phyloP scores from a whole-genome alignment of 345 rosid species.

The Eucalyptus melliodora region DNA sequence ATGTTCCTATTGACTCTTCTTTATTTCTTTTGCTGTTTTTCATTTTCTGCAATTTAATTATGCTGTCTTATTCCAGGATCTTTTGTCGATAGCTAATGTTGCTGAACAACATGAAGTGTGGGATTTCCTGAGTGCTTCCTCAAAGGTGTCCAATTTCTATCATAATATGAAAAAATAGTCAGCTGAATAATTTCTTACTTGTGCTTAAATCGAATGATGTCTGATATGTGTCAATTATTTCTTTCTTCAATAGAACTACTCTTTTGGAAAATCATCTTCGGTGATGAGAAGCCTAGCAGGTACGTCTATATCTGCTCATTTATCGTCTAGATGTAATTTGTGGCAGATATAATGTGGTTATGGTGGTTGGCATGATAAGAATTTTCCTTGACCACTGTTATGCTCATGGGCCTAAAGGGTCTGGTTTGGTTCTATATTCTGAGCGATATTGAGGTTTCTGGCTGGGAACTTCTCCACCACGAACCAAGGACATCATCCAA shows the following conservation, averaged over 20 bases:
- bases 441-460: neutral
- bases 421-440: neutral
- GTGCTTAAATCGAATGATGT: neutral
- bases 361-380: neutral
- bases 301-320: conserved; percentile 7
- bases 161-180: neutral
- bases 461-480: neutral
- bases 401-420: neutral
- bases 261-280: conserved; percentile 89
- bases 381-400: neutral
- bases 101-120: conserved; percentile 99
- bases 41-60: neutral
- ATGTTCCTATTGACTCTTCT: neutral
- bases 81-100: conserved; percentile 91
- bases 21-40: neutral
- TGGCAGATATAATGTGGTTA: neutral
- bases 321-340: neutral
- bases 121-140: conserved; percentile 89
- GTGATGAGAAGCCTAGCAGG: conserved; percentile 95
- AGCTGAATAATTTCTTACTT: neutral
- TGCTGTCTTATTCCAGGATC: conserved; percentile 49
- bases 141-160: conserved; percentile 43
- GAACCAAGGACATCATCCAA: neutral
- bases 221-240: neutral
- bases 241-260: conserved; percentile 63